phyloP scores from a whole-genome alignment of 305 asterid genomes.

The Salvia sclarea region DNA sequence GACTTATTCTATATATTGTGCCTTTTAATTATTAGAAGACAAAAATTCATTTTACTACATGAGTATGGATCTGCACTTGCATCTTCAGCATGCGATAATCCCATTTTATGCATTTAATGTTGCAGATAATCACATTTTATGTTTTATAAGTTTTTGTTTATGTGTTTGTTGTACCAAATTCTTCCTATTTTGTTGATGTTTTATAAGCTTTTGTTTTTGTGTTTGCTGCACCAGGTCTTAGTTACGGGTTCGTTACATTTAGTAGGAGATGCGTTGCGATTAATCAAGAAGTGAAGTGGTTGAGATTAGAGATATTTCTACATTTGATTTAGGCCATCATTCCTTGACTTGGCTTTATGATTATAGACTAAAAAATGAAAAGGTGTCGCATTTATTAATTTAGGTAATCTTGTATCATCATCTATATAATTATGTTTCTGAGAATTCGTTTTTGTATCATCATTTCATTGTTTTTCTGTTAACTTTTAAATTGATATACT shows the following conservation, averaged over 20 bases:
- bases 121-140: background rate
- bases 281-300: slow-evolving; percentile 65
- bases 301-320: slow-evolving; percentile 6
- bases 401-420: background rate
- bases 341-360: background rate
- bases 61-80: too few species aligned
- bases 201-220: background rate
- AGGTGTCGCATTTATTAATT: slow-evolving; percentile 5
- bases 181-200: background rate
- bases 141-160: background rate
- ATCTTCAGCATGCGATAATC: background rate
- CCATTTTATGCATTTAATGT: background rate
- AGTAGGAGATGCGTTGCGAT: slow-evolving; percentile 77
- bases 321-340: slow-evolving; percentile 8
- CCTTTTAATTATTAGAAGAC: background rate
- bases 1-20: slow-evolving; percentile 1
- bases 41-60: background rate
- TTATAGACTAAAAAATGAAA: background rate
- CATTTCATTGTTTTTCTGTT: background rate
- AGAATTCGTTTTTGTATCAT: background rate
- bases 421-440: slow-evolving; percentile 11
- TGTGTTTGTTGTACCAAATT: slow-evolving; percentile 32
- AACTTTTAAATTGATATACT: too few species aligned
- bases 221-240: slow-evolving; percentile 56
- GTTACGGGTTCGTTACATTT: slow-evolving; percentile 91